Evolutionary conservation across 2,329 filamentous ascomycete species (phyloP).

Genomic region (Pezizomycotina sp.): DNA sequence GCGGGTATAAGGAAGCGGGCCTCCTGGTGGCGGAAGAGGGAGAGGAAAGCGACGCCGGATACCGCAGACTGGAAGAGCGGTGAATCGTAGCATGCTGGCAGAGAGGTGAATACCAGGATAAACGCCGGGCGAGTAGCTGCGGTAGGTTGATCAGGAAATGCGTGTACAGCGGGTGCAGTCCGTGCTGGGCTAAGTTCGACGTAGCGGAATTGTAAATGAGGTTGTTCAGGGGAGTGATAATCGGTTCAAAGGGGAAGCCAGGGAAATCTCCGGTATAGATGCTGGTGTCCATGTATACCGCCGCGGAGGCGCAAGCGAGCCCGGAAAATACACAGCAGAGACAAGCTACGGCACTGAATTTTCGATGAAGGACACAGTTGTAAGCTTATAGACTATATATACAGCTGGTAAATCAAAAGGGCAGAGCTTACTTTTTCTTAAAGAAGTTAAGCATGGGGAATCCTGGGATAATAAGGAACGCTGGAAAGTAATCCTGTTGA

Average conservation of each 20-base stretch:
- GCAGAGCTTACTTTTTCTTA: slow-evolving; percentile 48
- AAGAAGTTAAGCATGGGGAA: slow-evolving; percentile 76
- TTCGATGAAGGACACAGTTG: slow-evolving; percentile 34
- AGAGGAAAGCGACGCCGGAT: slow-evolving; percentile 22
- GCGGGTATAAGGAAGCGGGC: slow-evolving; percentile 37
- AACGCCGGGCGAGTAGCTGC: slow-evolving; percentile 36
- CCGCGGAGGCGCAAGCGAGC: slow-evolving; percentile 46
- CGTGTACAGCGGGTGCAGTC: slow-evolving; percentile 38
- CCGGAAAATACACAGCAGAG: slow-evolving; percentile 32
- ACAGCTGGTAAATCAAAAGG: background rate
- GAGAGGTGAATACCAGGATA: slow-evolving; percentile 31
- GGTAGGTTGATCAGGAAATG: slow-evolving; percentile 37
- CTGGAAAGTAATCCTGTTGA: slow-evolving; percentile 97
- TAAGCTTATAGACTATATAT: slow-evolving; percentile 26
- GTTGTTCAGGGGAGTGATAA: slow-evolving; percentile 39
- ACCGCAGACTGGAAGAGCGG: slow-evolving; percentile 23
- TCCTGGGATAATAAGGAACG: slow-evolving; percentile 72
- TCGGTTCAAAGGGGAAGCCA: slow-evolving; percentile 23
- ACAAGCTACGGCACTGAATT: slow-evolving; percentile 32
- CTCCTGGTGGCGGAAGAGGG: slow-evolving; percentile 33
- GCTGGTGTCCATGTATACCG: slow-evolving; percentile 26
- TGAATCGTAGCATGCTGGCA: slow-evolving; percentile 1
- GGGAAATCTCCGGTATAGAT: slow-evolving; percentile 10
- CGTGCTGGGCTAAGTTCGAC: slow-evolving; percentile 37
- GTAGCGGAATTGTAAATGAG: slow-evolving; percentile 36